Evolutionary conservation across 306 rosid genomes (phyloP).

Genomic region (Canavalia gladiata): DNA sequence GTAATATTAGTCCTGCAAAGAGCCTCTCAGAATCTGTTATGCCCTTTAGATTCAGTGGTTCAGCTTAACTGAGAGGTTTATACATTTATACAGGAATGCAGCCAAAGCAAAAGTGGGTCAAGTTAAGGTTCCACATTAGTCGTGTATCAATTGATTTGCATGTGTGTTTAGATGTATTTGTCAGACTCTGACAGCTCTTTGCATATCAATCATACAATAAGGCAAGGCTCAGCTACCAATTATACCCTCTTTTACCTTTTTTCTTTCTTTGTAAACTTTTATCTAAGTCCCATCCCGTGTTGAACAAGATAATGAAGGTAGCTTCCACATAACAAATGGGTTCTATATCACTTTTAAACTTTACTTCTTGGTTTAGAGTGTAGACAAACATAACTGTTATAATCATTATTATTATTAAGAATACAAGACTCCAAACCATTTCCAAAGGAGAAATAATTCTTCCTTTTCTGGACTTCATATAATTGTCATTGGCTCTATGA

Average conservation of each 20-base stretch:
- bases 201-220: constrained; percentile 57
- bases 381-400: constrained; percentile 23
- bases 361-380: not conserved
- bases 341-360: constrained; percentile 29
- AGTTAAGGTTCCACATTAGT: constrained; percentile 34
- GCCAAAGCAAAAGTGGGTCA: constrained; percentile 52
- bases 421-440: not conserved
- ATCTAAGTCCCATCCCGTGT: constrained; percentile 29
- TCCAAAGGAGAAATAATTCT: constrained; percentile 24
- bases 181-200: constrained; percentile 77
- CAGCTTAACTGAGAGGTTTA: not conserved
- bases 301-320: constrained; percentile 8
- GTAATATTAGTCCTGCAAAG: not conserved
- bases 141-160: constrained; percentile 52
- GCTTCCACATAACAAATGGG: constrained; percentile 15
- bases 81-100: constrained; percentile 16
- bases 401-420: not conserved
- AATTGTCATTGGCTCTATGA: constrained; percentile 41
- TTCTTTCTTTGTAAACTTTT: constrained; percentile 23
- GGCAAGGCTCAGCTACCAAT: constrained; percentile 52
- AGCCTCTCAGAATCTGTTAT: constrained; percentile 36
- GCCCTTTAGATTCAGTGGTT: constrained; percentile 15
- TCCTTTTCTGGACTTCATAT: constrained; percentile 44
- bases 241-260: constrained; percentile 39
- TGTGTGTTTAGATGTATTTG: constrained; percentile 62